Base-by-base conservation (phyloP, 108 stramenopile species). In the Cyclotella cryptica region DNA sequence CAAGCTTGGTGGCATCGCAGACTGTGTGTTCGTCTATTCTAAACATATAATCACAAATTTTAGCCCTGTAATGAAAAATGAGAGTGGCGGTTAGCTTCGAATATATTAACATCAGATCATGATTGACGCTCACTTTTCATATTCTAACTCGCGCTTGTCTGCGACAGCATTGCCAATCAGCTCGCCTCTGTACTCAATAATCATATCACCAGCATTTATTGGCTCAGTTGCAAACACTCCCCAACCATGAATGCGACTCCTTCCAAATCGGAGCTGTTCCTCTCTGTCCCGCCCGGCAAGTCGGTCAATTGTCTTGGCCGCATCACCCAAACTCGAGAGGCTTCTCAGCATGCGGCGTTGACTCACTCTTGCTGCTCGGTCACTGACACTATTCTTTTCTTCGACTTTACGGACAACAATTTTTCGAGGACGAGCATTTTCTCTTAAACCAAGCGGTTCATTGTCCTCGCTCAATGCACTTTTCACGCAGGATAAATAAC, bases 11-110 rank as follows among this genome's bases (percentile, higher is more conserved):
- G 3, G 94, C 94, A 68, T 95, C 94, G 30, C 96, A 92, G 26
- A 97, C 93, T 30, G 71, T 84, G 66, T 84, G 49, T 29, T 74
- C 80, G 76, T 97, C 98, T 14, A 98, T 86, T 10, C 98, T 88
- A 88, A 99, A 99, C 93, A 98, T 94, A 85, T 98, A 99, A 77
- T 97, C 96, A 64, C 87, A 96, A 24, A 97, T 77, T 28, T 97
- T 97, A 39, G 79, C 85, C 27, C 52, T 55, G n/a, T 24, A 3
- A 26, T 55, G 22, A 2, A 6, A 12, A 22, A 55, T 9, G 1
- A 55, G 5, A 55, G 0, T 1, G 24, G 9, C 35, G 6, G 12
- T 55, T 3, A 24, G 1, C 1, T 3, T 12, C 12, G 55, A 55
- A 55, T 4, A 12, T 2, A n/a, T n/a, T 3, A 49, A 7, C n/a